Percentiles rank a stretch among this genome's conserved stretches.
phyloP scores from a whole-genome alignment of 768 basidiomycete genomes.

The Daedalea quercina region DNA sequence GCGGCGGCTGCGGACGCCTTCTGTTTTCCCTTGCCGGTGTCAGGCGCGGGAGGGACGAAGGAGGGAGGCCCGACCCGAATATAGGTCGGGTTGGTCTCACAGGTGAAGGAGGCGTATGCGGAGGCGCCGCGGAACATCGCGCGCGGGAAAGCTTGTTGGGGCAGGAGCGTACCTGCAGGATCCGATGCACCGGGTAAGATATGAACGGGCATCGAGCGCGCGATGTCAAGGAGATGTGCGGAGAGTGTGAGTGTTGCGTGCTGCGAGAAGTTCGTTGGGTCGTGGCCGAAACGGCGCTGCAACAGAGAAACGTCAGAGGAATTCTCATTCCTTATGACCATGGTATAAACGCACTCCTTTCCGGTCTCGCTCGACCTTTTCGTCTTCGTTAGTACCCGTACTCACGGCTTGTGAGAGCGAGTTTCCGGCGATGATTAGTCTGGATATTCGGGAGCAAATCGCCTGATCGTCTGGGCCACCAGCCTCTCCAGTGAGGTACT shows the following conservation, averaged over 20 bases:
- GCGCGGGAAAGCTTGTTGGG: constrained; percentile 89
- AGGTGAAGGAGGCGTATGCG: constrained; percentile 56
- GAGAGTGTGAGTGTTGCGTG: constrained; percentile 72
- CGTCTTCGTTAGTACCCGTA: constrained; percentile 25
- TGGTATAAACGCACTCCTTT: constrained; percentile 42
- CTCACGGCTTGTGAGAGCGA: constrained; percentile 54
- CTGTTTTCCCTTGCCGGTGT: constrained; percentile 2
- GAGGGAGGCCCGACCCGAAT: constrained; percentile 50
- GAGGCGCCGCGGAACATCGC: constrained; percentile 76
- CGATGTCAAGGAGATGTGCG: constrained; percentile 66
- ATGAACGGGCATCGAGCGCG: constrained; percentile 75
- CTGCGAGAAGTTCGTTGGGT: constrained; percentile 59
- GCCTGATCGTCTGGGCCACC: constrained; percentile 64
- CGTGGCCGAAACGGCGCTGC: constrained; percentile 64
- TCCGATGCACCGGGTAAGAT: constrained; percentile 85
- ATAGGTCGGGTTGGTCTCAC: constrained; percentile 89
- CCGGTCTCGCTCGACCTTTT: constrained; percentile 30
- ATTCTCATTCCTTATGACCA: too few relatives aligned
- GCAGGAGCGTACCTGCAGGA: constrained; percentile 83
- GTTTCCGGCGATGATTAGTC: constrained; percentile 87
- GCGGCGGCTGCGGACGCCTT: constrained; percentile 7
- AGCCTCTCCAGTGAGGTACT: constrained; percentile 81
- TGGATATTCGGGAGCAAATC: constrained; percentile 65
- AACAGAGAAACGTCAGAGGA: not conserved
- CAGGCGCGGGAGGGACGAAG: constrained; percentile 16